phyloP scores from a whole-genome alignment of 2,329 filamentous ascomycete species.

The Thermoascus crustaceus region DNA sequence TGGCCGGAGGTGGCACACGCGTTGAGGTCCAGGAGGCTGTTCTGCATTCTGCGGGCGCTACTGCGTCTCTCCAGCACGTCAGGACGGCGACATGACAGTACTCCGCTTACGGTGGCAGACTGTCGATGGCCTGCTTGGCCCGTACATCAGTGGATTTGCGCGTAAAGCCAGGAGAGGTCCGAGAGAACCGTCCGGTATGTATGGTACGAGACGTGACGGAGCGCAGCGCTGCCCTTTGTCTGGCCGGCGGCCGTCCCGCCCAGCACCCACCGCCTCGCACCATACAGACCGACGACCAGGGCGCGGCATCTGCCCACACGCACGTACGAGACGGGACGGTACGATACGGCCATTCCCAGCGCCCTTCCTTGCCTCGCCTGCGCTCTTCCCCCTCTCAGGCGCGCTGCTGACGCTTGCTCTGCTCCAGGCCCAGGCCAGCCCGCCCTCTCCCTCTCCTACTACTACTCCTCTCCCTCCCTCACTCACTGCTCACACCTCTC shows the following conservation, averaged over 20 bases:
- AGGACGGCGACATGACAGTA: too few relatives aligned
- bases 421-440: slow-evolving; percentile 1
- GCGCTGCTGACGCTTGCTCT: slow-evolving; percentile 1
- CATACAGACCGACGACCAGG: too few relatives aligned
- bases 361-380: slow-evolving; percentile 7
- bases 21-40: too few relatives aligned
- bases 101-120: too few relatives aligned
- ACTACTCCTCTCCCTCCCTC: slow-evolving; percentile 28
- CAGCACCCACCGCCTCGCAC: slow-evolving; percentile 1
- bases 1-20: too few relatives aligned
- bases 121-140: too few relatives aligned
- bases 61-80: background rate
- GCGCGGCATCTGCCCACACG: background rate
- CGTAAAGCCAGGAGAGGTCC: background rate
- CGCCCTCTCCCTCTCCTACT: slow-evolving; percentile 16
- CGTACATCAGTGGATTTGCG: background rate
- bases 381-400: slow-evolving; percentile 16
- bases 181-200: background rate
- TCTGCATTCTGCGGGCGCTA: background rate
- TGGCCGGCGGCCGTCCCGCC: background rate
- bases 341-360: background rate
- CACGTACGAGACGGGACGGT: background rate
- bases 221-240: too few relatives aligned
- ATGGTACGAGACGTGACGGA: background rate
- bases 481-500: slow-evolving; percentile 23